Evolutionary conservation across 352 stramenopile species (phyloP).

Genomic region (Phytophthora cryptogea): DNA sequence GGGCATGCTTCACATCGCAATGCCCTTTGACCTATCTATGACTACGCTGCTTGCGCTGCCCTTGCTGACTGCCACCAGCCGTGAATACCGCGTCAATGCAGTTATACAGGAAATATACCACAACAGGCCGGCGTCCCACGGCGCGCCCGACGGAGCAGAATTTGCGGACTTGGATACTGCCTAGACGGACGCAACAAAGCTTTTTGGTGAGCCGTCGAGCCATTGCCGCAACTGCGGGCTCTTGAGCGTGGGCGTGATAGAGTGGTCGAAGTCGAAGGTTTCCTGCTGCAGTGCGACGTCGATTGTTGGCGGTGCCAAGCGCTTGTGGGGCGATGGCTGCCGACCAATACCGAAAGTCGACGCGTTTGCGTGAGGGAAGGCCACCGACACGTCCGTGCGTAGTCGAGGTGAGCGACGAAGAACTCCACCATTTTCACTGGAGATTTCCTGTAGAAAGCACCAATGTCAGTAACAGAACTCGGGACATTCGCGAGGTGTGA

Average conservation of each 20-base stretch:
- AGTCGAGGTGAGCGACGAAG: constrained; percentile 79
- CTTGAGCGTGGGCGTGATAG: constrained; percentile 87
- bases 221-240: constrained; percentile 84
- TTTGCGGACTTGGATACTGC: constrained; percentile 22
- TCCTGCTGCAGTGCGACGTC: constrained; percentile 83
- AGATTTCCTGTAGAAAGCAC: constrained; percentile 56
- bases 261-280: constrained; percentile 86
- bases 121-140: constrained; percentile 11
- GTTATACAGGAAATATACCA: constrained; percentile 30
- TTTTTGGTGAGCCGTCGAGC: constrained; percentile 83
- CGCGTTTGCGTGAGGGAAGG: constrained; percentile 67
- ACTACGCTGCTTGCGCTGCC: background rate
- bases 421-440: constrained; percentile 56
- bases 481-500: background rate
- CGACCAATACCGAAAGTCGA: constrained; percentile 49
- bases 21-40: constrained; percentile 9
- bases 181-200: constrained; percentile 83
- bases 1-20: constrained; percentile 17
- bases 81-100: constrained; percentile 28
- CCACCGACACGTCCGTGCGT: constrained; percentile 83
- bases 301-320: constrained; percentile 71
- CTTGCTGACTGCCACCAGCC: constrained; percentile 5
- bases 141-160: constrained; percentile 14
- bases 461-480: constrained; percentile 12
- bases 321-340: constrained; percentile 74